Conservation (phyloP, 768 basidiomycete species). For the Collybia sordida region DNA sequence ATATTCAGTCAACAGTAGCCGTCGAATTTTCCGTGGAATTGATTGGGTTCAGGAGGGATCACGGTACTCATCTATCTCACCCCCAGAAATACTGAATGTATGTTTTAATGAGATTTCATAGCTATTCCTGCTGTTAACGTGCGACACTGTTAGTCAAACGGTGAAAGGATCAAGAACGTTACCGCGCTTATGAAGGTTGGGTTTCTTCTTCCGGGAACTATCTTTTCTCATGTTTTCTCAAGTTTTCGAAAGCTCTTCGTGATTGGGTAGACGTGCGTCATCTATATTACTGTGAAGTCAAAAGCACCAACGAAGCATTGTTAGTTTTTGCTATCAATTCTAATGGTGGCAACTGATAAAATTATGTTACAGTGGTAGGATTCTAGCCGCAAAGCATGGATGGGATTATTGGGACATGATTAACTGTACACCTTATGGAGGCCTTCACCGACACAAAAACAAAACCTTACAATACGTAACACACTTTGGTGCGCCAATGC, state of each 20-base stretch:
- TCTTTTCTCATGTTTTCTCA: not conserved
- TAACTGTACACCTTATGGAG: slow-evolving; percentile 35
- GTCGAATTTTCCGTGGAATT: not conserved
- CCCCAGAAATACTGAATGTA: too few relatives aligned
- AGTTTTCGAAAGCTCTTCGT: slow-evolving; percentile 12
- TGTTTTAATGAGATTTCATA: too few relatives aligned
- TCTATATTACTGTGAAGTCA: not conserved
- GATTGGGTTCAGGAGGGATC: too few relatives aligned
- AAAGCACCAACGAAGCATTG: slow-evolving; percentile 14
- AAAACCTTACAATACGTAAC: slow-evolving; percentile 37
- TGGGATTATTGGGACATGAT: slow-evolving; percentile 44
- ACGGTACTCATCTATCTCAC: too few relatives aligned
- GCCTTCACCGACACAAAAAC: slow-evolving; percentile 35
- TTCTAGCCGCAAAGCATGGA: slow-evolving; percentile 35
- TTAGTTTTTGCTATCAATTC: slow-evolving; percentile 10
- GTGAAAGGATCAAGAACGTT: too few relatives aligned
- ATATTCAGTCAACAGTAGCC: not conserved
- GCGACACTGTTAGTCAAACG: too few relatives aligned
- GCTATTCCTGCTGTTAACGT: too few relatives aligned
- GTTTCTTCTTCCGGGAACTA: too few relatives aligned
- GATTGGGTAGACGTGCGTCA: slow-evolving; percentile 11
- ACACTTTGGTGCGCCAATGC: slow-evolving; percentile 28
- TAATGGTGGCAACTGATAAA: not conserved
- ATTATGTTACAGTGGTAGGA: slow-evolving; percentile 28
- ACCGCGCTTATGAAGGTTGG: too few relatives aligned